Conservation (phyloP, 768 basidiomycete species). For the Mycena galopus region DNA sequence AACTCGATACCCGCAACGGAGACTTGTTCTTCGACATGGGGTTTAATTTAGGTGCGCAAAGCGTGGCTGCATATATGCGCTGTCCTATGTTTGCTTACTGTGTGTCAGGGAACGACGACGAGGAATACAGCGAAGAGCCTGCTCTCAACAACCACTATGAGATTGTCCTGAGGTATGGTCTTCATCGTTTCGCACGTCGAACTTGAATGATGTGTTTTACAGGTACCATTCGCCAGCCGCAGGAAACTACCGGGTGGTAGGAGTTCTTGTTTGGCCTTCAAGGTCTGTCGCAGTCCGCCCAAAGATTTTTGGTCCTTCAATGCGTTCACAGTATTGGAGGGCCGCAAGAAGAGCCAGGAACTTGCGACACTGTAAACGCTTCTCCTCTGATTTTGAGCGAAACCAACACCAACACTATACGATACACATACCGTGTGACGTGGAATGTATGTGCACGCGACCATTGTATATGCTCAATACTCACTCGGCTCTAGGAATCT, state of each 20-base stretch:
- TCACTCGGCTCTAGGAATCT: slow-evolving; percentile 68
- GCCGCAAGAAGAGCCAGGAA: slow-evolving; percentile 60
- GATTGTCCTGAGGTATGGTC: slow-evolving; percentile 76
- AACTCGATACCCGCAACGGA: slow-evolving; percentile 80
- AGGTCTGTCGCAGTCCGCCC: slow-evolving; percentile 47
- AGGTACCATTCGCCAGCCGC: slow-evolving; percentile 86
- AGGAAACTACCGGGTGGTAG: slow-evolving; percentile 88
- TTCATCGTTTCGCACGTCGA: background rate
- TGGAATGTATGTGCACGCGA: slow-evolving; percentile 76
- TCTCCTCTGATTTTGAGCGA: slow-evolving; percentile 73
- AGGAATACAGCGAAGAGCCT: slow-evolving; percentile 66
- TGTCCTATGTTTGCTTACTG: background rate
- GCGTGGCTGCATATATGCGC: background rate
- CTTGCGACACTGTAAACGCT: slow-evolving; percentile 62
- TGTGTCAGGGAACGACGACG: slow-evolving; percentile 74
- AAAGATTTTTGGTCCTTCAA: slow-evolving; percentile 4
- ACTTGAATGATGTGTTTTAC: slow-evolving; percentile 22
- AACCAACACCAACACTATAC: slow-evolving; percentile 69
- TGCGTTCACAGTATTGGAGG: slow-evolving; percentile 74
- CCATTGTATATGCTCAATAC: slow-evolving; percentile 10
- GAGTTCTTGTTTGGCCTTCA: slow-evolving; percentile 85
- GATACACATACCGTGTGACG: slow-evolving; percentile 89
- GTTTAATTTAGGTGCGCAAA: slow-evolving; percentile 76
- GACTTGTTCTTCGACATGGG: slow-evolving; percentile 94
- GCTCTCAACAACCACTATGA: slow-evolving; percentile 95